These are phyloP conservation scores for Podaxis mareebaensis DNA, from an alignment of 768 basidiomycete species.

Conservation along the genomic window DNA sequence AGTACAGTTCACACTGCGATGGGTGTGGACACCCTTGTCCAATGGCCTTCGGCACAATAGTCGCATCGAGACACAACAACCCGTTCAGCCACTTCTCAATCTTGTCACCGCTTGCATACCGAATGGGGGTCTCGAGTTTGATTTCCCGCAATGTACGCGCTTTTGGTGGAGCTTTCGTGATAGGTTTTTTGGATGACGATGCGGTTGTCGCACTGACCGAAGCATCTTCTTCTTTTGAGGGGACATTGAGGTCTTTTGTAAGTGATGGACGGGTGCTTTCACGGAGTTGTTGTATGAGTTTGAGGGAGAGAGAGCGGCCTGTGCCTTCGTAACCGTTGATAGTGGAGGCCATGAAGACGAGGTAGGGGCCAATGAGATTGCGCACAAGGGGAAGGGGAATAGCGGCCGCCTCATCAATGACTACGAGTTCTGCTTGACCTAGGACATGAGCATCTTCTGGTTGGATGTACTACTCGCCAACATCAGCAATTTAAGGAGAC, in stretches of 20 bases:
- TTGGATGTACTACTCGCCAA: conserved; percentile 82
- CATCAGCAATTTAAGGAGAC: conserved; percentile 6
- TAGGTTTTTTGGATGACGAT: conserved; percentile 54
- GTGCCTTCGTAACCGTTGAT: conserved; percentile 99
- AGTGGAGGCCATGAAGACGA: conserved; percentile 98
- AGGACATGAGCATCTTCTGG: conserved; percentile 97
- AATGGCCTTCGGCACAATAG: conserved; percentile 46
- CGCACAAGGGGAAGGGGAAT: conserved; percentile 96
- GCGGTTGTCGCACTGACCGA: conserved; percentile 28
- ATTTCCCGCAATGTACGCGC: conserved; percentile 86
- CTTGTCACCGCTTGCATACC: conserved; percentile 83
- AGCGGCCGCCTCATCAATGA: conserved; percentile 98
- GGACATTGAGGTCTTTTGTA: conserved; percentile 52
- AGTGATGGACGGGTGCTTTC: conserved; percentile 85
- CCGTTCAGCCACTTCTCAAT: conserved; percentile 94
- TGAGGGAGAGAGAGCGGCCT: conserved; percentile 96
- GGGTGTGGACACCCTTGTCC: conserved; percentile 90
- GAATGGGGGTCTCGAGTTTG: conserved; percentile 93
- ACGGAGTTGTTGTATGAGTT: conserved; percentile 94
- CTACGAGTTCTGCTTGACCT: conserved; percentile 94
- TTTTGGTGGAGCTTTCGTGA: conserved; percentile 57
- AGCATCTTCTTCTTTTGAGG: conserved; percentile 40
- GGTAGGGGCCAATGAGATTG: conserved; percentile 92
- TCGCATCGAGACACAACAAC: conserved; percentile 89
- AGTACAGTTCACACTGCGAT: conserved; percentile 90